Conservation (phyloP, 495 filamentous ascomycete species). For the Hypoxylon perforatum region DNA sequence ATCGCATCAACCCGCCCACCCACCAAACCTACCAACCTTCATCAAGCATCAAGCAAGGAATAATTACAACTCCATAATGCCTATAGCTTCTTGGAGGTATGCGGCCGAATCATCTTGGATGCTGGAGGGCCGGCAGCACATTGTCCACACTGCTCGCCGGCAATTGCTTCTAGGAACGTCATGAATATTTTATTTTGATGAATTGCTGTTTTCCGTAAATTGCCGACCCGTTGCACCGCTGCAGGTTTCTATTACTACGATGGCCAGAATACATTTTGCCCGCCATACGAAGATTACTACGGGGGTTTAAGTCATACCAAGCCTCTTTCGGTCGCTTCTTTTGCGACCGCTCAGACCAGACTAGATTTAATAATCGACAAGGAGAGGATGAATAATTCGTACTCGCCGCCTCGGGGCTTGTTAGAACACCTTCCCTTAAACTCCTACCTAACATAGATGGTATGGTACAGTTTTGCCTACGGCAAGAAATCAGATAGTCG, state of each 20-base stretch:
- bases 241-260: constrained; percentile 16
- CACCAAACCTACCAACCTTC: no score
- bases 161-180: constrained; percentile 33
- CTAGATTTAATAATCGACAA: no score
- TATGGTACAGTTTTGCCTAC: no score
- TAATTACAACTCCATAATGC: constrained; percentile 5
- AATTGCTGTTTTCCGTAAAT: constrained; percentile 21
- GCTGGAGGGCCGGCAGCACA: constrained; percentile 18
- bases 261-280: not conserved
- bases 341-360: constrained; percentile 4
- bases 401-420: no score
- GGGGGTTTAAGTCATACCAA: constrained; percentile 5
- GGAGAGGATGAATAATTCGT: no score
- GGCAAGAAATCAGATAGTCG: no score
- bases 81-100: constrained; percentile 7
- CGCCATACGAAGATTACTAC: constrained; percentile 13
- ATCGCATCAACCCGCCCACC: constrained; percentile 5
- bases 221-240: constrained; percentile 24
- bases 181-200: constrained; percentile 16
- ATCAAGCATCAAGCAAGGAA: not conserved
- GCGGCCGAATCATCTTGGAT: constrained; percentile 20
- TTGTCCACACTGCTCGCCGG: constrained; percentile 11
- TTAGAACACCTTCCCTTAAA: no score
- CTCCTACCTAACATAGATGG: no score
- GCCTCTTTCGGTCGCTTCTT: constrained; percentile 30